Evolutionary conservation across 768 basidiomycete species (phyloP).

Genomic region (Xerocomus potaroensis): DNA sequence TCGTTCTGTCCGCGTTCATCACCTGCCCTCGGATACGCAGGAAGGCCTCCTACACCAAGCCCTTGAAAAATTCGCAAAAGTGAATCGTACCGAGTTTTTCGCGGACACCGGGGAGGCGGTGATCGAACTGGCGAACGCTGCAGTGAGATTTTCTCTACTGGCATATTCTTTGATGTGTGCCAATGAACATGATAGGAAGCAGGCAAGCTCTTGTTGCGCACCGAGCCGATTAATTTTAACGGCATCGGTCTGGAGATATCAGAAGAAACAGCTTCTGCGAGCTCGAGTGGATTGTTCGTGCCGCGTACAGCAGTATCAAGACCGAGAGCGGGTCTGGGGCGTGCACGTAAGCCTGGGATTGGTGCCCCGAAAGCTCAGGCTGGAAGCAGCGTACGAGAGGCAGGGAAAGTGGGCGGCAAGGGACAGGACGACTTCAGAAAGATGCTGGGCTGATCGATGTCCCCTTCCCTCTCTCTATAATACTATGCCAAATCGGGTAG

Average conservation of each 20-base stretch:
- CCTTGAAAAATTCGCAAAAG: slow-evolving; percentile 69
- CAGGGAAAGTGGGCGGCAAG: slow-evolving; percentile 16
- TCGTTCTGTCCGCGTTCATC: slow-evolving; percentile 72
- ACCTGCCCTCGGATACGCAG: slow-evolving; percentile 72
- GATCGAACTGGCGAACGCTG: slow-evolving; percentile 60
- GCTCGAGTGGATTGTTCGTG: slow-evolving; percentile 53
- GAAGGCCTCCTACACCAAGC: slow-evolving; percentile 91
- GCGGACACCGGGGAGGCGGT: slow-evolving; percentile 54
- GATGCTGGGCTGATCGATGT: slow-evolving; percentile 51
- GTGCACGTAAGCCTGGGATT: slow-evolving; percentile 39
- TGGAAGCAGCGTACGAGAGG: slow-evolving; percentile 13
- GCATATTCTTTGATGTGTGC: not conserved
- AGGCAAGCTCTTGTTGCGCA: slow-evolving; percentile 67
- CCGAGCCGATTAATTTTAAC: slow-evolving; percentile 69
- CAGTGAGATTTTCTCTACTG: slow-evolving; percentile 40
- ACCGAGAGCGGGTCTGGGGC: slow-evolving; percentile 70
- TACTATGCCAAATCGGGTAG: no score
- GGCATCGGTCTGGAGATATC: slow-evolving; percentile 55
- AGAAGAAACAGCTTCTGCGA: slow-evolving; percentile 47
- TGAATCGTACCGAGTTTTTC: slow-evolving; percentile 76
- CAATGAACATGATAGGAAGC: slow-evolving; percentile 56
- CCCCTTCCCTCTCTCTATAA: no score
- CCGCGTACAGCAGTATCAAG: slow-evolving; percentile 62
- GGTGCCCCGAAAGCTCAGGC: slow-evolving; percentile 14
- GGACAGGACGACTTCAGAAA: slow-evolving; percentile 84